Conservation (phyloP, 2,329 filamentous ascomycete species). For the Penicillium paneum region DNA sequence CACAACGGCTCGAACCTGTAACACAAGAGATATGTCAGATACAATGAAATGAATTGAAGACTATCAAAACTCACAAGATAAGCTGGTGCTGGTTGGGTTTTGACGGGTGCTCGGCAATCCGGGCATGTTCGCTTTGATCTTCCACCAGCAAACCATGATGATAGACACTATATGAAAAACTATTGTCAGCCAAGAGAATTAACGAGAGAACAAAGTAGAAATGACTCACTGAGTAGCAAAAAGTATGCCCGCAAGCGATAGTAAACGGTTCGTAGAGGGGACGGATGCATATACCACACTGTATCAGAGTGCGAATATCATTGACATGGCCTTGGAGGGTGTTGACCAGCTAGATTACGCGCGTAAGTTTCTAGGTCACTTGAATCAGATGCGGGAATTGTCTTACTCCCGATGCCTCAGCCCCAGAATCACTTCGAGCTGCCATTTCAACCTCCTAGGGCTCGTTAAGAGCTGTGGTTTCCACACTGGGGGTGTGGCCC, state of each 20-base stretch:
- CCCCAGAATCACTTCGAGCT: constrained; percentile 9
- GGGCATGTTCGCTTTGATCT: constrained; percentile 64
- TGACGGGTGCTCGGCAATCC: constrained; percentile 61
- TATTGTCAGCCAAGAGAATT: constrained; percentile 18
- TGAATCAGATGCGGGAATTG: not conserved
- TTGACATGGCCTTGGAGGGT: constrained; percentile 56
- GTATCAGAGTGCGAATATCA: constrained; percentile 58
- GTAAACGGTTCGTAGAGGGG: constrained; percentile 69
- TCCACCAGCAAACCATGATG: constrained; percentile 54
- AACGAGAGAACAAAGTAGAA: not conserved
- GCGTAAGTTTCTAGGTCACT: constrained; percentile 14
- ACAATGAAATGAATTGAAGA: not conserved
- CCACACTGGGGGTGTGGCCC: not conserved
- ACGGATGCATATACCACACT: constrained; percentile 67
- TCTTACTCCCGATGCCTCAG: constrained; percentile 34
- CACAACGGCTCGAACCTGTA: constrained; percentile 61
- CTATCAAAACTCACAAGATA: constrained; percentile 52
- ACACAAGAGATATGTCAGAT: constrained; percentile 9
- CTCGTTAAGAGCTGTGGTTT: constrained; percentile 1
- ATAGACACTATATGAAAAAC: constrained; percentile 48
- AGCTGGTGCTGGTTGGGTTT: constrained; percentile 59
- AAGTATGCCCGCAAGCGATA: constrained; percentile 66
- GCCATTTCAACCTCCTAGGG: constrained; percentile 10
- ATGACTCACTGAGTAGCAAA: constrained; percentile 62
- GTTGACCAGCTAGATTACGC: constrained; percentile 34